Percentiles rank a stretch among this genome's conserved stretches.
Conservation (phyloP, 768 basidiomycete genomes). For the Agrocybe pediades region DNA sequence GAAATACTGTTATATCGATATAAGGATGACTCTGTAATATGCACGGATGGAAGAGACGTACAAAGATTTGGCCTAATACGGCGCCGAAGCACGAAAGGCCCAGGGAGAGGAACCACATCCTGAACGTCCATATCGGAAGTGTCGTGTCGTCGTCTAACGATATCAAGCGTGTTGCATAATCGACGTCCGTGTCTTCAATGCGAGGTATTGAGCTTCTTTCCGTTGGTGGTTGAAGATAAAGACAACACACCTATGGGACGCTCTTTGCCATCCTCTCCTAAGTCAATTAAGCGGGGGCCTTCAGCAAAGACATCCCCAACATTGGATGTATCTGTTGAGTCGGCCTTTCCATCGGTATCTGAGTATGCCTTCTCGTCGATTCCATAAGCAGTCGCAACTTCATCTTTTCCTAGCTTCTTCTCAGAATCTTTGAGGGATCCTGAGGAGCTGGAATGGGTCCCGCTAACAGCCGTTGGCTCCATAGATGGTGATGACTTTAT, state of each 20-base stretch:
- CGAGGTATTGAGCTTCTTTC: too few species aligned
- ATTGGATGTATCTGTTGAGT: background rate
- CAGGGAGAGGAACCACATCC: slow-evolving; percentile 55
- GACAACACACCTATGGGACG: slow-evolving; percentile 32
- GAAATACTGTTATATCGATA: slow-evolving; percentile 41
- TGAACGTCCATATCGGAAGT: slow-evolving; percentile 51
- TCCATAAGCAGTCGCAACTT: background rate
- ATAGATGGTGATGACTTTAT: too few species aligned
- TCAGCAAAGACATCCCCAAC: slow-evolving; percentile 19
- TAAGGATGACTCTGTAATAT: background rate
- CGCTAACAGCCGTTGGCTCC: background rate
- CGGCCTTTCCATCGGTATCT: background rate
- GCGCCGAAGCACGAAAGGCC: slow-evolving; percentile 57
- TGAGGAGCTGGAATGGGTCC: background rate
- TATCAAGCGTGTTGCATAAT: slow-evolving; percentile 47
- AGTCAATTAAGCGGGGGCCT: slow-evolving; percentile 31
- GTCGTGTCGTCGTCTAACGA: slow-evolving; percentile 54
- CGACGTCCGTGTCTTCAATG: slow-evolving; percentile 40
- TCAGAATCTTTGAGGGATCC: background rate
- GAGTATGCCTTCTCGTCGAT: background rate
- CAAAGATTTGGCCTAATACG: slow-evolving; percentile 51
- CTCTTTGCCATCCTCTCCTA: slow-evolving; percentile 38
- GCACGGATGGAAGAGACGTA: slow-evolving; percentile 20
- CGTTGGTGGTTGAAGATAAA: background rate
- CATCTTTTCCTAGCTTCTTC: background rate